These are phyloP conservation scores for Kandelia obovata DNA, from an alignment of 345 rosid species.

Conservation along the genomic window DNA sequence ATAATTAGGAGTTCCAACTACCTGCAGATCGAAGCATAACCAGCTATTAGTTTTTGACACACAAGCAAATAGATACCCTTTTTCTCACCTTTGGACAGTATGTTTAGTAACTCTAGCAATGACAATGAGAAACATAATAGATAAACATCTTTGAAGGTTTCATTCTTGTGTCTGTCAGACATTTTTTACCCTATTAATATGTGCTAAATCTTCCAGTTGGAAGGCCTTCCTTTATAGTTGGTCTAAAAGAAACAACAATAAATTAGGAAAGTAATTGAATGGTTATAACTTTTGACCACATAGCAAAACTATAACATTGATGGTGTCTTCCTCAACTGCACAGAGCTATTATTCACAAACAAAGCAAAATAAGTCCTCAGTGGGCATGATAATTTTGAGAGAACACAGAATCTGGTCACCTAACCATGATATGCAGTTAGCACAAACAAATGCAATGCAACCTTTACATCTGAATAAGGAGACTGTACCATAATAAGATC, in stretches of 20 bases:
- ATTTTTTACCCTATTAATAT: no score
- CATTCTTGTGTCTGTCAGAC: background rate
- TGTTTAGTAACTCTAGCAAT: background rate
- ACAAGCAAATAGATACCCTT: slow-evolving; percentile 13
- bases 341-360: background rate
- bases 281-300: slow-evolving; percentile 1
- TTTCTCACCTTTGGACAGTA: background rate
- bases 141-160: background rate
- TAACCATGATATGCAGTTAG: background rate
- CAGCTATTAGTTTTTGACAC: slow-evolving; percentile 11
- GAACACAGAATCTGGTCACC: background rate
- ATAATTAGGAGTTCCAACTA: slow-evolving; percentile 99
- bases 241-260: background rate
- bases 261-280: background rate
- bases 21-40: slow-evolving; percentile 43
- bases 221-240: background rate
- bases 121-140: slow-evolving; percentile 8
- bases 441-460: background rate
- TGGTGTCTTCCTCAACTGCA: background rate
- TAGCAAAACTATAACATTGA: background rate
- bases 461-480: background rate
- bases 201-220: no score
- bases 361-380: background rate
- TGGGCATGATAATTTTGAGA: background rate
- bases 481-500: background rate